Base-by-base conservation (phyloP, 164 flowering plant species). In the Chimonanthus praecox region DNA sequence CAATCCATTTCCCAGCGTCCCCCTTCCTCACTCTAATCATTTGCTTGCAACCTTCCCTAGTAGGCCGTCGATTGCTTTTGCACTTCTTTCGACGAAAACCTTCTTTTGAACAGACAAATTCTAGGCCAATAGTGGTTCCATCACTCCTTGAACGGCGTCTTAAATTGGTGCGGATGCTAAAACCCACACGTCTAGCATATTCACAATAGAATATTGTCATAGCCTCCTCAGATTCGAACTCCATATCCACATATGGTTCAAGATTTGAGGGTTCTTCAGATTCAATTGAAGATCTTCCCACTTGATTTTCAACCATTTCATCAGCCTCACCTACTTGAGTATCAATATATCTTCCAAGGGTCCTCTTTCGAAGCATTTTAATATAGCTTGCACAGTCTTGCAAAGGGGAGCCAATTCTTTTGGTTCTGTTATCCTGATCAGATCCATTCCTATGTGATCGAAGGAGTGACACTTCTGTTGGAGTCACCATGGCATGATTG, bases 391-490 rank as follows among this genome's bases (percentile, higher is more conserved):
- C 10, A 18, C 51, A 33, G 48, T 66, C 68, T 45, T 48, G 68
- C 68, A 66, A 43, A 66, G 68, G 68, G 47, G 45, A 66, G 16
- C 15, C 68, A 4, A 66, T 66, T 47, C 2, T 44, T 13, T 66
- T 66, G 44, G 68, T 47, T 63, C 9, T 46, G 49, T 4, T 44
- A 50, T n/a, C 0, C 58, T 64, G 7, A 49, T 13, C 20, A 15
- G 49, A 18, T 48, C 64, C 49, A 5, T 16, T 18, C 75, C 96
- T 69, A 58, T 91, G 96, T 33, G 92, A 89, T 6, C 96, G 85
- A 3, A 89, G 85, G 72, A 84, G 87, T 61, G 91, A 94, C 71
- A 92, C 92, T 80, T 91, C 88, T 75, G 88, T 94, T 2, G 92
- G 88, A 0, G 87, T 89, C 60, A 88, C 93, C 21, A 92, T 76